phyloP scores from a whole-genome alignment of 2,329 filamentous ascomycete species.

The Aspergillus flavus region DNA sequence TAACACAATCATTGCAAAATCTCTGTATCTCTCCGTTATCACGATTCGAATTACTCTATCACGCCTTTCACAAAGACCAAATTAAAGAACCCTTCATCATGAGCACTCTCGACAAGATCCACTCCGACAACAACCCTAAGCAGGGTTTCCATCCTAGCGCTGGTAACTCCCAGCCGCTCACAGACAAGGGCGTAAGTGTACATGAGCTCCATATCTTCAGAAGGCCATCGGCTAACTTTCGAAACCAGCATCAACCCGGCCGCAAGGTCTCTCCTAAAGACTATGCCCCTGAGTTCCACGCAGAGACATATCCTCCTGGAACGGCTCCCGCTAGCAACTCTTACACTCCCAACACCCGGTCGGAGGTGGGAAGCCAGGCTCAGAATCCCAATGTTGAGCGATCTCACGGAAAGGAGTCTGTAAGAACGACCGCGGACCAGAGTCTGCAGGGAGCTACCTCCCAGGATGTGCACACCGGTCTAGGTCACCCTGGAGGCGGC shows the following conservation, averaged over 20 bases:
- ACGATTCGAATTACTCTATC: neutral
- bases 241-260: slow-evolving; percentile 63
- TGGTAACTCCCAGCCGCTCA: neutral
- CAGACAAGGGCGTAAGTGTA: slow-evolving; percentile 6
- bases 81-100: neutral
- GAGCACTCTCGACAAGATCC: slow-evolving; percentile 10
- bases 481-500: slow-evolving; percentile 55
- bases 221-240: neutral
- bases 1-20: neutral
- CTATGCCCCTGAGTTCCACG: slow-evolving; percentile 66
- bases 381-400: slow-evolving; percentile 44
- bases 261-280: slow-evolving; percentile 56
- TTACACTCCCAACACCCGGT: slow-evolving; percentile 47
- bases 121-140: slow-evolving; percentile 13
- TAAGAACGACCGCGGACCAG: slow-evolving; percentile 47
- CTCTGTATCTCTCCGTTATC: neutral
- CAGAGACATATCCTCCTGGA: slow-evolving; percentile 63
- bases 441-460: slow-evolving; percentile 57
- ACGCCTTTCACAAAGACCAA: neutral
- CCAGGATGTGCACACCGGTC: slow-evolving; percentile 54
- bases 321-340: slow-evolving; percentile 60
- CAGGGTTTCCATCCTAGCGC: slow-evolving; percentile 12
- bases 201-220: neutral
- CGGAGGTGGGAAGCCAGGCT: slow-evolving; percentile 41
- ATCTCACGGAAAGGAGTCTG: slow-evolving; percentile 43